A percentile compares a stretch with the other conserved stretches of the same genome.
These are phyloP conservation scores for Agrocybe chaxingu DNA, from an alignment of 768 basidiomycete genomes.

Conservation along the genomic window DNA sequence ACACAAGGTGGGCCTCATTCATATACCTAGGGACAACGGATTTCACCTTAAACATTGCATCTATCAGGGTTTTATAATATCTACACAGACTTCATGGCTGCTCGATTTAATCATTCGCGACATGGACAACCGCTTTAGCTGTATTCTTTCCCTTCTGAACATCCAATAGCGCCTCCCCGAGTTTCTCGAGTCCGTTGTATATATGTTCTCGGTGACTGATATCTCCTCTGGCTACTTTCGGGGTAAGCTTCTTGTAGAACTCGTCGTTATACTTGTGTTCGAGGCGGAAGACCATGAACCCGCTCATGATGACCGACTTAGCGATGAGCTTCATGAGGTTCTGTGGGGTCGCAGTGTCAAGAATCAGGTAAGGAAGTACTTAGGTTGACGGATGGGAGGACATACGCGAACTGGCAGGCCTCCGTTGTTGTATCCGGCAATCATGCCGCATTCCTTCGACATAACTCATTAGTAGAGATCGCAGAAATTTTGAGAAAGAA, in stretches of 20 bases:
- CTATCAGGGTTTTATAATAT: too few species aligned
- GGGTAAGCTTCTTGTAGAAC: slow-evolving; percentile 41
- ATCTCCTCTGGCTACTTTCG: slow-evolving; percentile 40
- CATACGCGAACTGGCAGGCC: slow-evolving; percentile 25
- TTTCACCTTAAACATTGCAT: too few species aligned
- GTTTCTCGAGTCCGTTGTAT: slow-evolving; percentile 38
- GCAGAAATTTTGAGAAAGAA: neutral
- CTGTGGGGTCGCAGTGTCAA: slow-evolving; percentile 13
- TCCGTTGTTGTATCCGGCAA: slow-evolving; percentile 32
- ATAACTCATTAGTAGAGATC: neutral
- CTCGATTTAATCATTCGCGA: slow-evolving; percentile 24
- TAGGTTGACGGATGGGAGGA: neutral
- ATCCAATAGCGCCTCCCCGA: slow-evolving; percentile 30
- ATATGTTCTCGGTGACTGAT: slow-evolving; percentile 46
- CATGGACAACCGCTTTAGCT: slow-evolving; percentile 31
- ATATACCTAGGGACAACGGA: too few species aligned
- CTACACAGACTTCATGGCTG: too few species aligned
- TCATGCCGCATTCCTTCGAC: slow-evolving; percentile 39
- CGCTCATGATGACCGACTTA: slow-evolving; percentile 36
- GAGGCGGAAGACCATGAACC: slow-evolving; percentile 35
- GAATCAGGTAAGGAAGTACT: too few species aligned
- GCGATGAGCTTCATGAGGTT: slow-evolving; percentile 36
- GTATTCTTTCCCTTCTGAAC: slow-evolving; percentile 33
- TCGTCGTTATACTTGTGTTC: slow-evolving; percentile 32
- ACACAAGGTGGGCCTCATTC: too few species aligned